These are phyloP conservation scores for Penicillium arizonense DNA, from an alignment of 495 filamentous ascomycete species.

Conservation along the genomic window DNA sequence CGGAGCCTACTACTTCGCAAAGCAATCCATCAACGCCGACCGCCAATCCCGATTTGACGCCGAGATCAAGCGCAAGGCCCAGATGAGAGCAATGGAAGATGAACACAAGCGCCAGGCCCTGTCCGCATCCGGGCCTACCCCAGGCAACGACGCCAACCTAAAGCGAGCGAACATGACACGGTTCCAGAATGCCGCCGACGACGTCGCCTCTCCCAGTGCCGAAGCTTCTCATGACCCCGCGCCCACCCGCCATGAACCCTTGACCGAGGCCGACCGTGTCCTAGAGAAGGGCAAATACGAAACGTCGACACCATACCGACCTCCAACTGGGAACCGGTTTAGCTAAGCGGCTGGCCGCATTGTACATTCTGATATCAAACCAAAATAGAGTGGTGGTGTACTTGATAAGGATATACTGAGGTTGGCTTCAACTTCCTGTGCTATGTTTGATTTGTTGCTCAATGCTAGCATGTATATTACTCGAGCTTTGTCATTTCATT, in stretches of 20 bases:
- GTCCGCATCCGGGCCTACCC: slow-evolving; percentile 13
- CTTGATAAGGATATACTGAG: not conserved
- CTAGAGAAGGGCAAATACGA: slow-evolving; percentile 91
- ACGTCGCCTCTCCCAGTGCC: slow-evolving; percentile 70
- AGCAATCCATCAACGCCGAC: slow-evolving; percentile 88
- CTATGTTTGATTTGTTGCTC: not conserved
- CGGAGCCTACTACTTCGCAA: slow-evolving; percentile 94
- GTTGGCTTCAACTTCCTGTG: not conserved
- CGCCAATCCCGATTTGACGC: slow-evolving; percentile 68
- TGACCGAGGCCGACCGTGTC: slow-evolving; percentile 66
- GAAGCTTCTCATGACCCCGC: slow-evolving; percentile 83
- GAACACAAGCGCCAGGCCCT: slow-evolving; percentile 41
- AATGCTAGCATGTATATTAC: not conserved
- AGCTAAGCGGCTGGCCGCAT: slow-evolving; percentile 37
- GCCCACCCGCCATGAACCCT: slow-evolving; percentile 76
- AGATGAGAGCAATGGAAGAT: slow-evolving; percentile 57
- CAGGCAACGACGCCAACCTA: slow-evolving; percentile 26
- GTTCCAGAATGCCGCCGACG: slow-evolving; percentile 44
- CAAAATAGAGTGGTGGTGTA: not conserved
- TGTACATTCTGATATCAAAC: slow-evolving; percentile 16
- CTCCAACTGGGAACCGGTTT: slow-evolving; percentile 83
- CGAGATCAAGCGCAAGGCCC: slow-evolving; percentile 60
- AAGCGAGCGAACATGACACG: slow-evolving; percentile 37
- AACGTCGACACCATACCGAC: slow-evolving; percentile 65
- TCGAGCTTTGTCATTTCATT: not conserved